Conservation (phyloP, 2,329 filamentous ascomycete genomes). For the Lachnellula willkommii region DNA sequence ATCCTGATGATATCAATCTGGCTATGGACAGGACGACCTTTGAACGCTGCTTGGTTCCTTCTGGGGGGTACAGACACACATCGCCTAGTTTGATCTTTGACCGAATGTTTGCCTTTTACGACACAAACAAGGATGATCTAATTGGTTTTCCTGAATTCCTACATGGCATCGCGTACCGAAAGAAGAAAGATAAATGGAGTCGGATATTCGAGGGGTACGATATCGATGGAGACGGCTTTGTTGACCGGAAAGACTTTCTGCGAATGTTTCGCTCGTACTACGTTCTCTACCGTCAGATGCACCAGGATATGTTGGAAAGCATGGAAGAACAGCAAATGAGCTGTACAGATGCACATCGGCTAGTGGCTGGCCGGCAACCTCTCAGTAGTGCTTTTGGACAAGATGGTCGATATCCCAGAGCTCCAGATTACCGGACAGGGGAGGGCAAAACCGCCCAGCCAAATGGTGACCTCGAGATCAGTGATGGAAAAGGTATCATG, state of each 20-base stretch:
- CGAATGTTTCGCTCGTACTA: slow-evolving; percentile 92
- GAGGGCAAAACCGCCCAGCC: slow-evolving; percentile 61
- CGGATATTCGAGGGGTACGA: slow-evolving; percentile 88
- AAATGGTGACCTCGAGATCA: slow-evolving; percentile 60
- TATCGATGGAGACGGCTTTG: slow-evolving; percentile 79
- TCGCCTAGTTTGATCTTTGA: slow-evolving; percentile 89
- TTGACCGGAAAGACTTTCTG: slow-evolving; percentile 80
- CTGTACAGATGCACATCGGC: slow-evolving; percentile 68
- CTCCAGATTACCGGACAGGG: slow-evolving; percentile 51
- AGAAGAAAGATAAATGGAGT: slow-evolving; percentile 61
- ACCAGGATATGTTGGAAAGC: slow-evolving; percentile 73
- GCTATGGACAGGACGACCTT: slow-evolving; percentile 93
- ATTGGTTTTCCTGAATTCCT: slow-evolving; percentile 94
- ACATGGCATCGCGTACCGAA: slow-evolving; percentile 68
- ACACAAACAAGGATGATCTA: slow-evolving; percentile 79
- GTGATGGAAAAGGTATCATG: slow-evolving; percentile 55
- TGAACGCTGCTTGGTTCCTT: slow-evolving; percentile 81
- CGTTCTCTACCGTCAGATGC: slow-evolving; percentile 82
- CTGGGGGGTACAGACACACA: slow-evolving; percentile 71
- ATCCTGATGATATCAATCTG: slow-evolving; percentile 69
- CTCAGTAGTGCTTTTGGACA: slow-evolving; percentile 70
- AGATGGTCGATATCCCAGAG: slow-evolving; percentile 61
- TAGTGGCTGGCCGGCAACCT: slow-evolving; percentile 69
- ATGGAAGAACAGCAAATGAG: slow-evolving; percentile 74
- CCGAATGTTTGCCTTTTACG: slow-evolving; percentile 94